A percentile compares a stretch with the other conserved stretches of the same genome.
Conservation (phyloP, 352 stramenopile genomes). For the Phytopythium vexans region DNA sequence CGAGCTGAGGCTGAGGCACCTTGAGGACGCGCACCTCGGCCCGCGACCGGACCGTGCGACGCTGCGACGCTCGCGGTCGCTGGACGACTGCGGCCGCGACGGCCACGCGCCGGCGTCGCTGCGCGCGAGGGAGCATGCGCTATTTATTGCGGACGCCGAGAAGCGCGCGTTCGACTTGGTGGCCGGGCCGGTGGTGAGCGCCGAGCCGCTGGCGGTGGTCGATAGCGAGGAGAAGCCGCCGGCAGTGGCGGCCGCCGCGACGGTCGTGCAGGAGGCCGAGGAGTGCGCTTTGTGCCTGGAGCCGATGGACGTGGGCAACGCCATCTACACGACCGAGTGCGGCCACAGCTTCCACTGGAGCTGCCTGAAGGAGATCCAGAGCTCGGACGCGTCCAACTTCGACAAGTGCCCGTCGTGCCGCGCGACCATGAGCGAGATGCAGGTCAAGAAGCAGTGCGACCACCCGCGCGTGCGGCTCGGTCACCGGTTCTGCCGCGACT, state of each 20-base stretch:
- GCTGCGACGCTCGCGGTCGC: slow-evolving; percentile 38
- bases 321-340: slow-evolving; percentile 82
- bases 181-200: slow-evolving; percentile 19
- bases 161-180: slow-evolving; percentile 48
- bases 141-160: slow-evolving; percentile 58
- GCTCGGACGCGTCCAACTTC: slow-evolving; percentile 74
- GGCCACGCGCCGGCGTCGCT: slow-evolving; percentile 17
- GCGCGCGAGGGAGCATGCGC: slow-evolving; percentile 39
- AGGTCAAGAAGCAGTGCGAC: slow-evolving; percentile 82
- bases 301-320: slow-evolving; percentile 72
- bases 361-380: slow-evolving; percentile 82
- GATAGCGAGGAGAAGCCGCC: slow-evolving; percentile 7
- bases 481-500: slow-evolving; percentile 81
- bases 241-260: slow-evolving; percentile 20
- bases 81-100: slow-evolving; percentile 45
- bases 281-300: slow-evolving; percentile 87
- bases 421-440: slow-evolving; percentile 70
- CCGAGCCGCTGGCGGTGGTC: slow-evolving; percentile 4
- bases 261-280: slow-evolving; percentile 60
- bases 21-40: slow-evolving; percentile 62
- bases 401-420: slow-evolving; percentile 85
- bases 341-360: slow-evolving; percentile 86
- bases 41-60: slow-evolving; percentile 41
- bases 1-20: slow-evolving; percentile 35
- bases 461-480: slow-evolving; percentile 76